A percentile compares a stretch with the other conserved stretches of the same genome.
Conservation (phyloP, 78 protist genomes). For the Dictyostelium firmibasis region DNA sequence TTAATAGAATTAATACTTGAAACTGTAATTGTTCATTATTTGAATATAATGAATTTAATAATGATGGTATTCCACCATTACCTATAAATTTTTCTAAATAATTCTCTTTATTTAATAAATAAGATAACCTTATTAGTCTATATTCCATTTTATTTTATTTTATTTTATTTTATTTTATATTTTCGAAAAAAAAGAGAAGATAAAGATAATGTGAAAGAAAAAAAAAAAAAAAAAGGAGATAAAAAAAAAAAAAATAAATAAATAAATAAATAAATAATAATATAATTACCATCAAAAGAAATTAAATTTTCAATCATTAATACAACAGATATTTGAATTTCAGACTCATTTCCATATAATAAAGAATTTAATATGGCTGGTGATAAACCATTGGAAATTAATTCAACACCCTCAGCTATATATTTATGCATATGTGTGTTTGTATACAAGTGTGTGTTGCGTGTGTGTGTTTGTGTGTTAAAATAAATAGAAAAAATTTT, state of each 20-base stretch:
- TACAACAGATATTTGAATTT: constrained; percentile 33
- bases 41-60: constrained; percentile 59
- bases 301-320: constrained; percentile 26
- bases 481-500: too few species aligned
- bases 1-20: constrained; percentile 30
- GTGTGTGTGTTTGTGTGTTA: too few species aligned
- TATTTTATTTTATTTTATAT: background rate
- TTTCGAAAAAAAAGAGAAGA: too few species aligned
- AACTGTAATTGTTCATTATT: constrained; percentile 62
- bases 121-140: background rate
- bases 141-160: background rate
- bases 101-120: constrained; percentile 14
- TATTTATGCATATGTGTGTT: background rate
- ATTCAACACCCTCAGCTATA: constrained; percentile 31
- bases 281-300: constrained; percentile 11
- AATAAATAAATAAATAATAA: background rate
- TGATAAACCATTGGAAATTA: background rate
- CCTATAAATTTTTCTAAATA: constrained; percentile 9
- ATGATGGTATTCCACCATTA: constrained; percentile 42
- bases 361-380: background rate
- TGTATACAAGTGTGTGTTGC: background rate
- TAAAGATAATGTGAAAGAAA: background rate
- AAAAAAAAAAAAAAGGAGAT: background rate
- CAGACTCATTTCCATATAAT: constrained; percentile 52
- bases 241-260: background rate